Conservation (phyloP, 139 green algal genomes). For the Closterium sp. region DNA sequence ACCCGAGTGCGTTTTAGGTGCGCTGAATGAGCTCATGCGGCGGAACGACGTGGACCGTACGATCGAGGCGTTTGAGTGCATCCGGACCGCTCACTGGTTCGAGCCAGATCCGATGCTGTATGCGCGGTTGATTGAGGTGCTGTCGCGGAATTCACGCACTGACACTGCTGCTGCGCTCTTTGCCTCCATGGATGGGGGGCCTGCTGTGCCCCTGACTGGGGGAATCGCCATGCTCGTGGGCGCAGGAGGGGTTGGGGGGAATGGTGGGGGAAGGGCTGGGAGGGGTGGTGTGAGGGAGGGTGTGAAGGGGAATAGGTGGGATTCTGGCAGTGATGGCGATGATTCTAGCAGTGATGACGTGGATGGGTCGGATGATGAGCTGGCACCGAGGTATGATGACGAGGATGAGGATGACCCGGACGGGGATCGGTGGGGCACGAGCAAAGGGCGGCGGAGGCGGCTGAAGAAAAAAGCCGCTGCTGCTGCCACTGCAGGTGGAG, state of each 20-base stretch:
- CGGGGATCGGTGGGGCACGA: not conserved
- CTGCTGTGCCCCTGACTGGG: not conserved
- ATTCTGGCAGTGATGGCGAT: not conserved
- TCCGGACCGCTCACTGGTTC: constrained; percentile 3
- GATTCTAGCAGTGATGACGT: not conserved
- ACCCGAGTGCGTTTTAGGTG: not conserved
- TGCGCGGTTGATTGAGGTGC: not conserved
- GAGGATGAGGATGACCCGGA: not conserved
- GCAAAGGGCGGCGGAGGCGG: not conserved
- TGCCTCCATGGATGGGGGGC: not conserved
- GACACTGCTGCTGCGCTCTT: not conserved
- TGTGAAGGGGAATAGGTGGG: not conserved
- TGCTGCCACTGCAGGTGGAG: not conserved
- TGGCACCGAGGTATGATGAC: not conserved
- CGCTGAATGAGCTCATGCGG: not conserved
- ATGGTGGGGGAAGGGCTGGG: too few species aligned
- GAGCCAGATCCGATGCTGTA: not conserved
- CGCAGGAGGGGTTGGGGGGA: not conserved
- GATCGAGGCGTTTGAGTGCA: constrained; percentile 5
- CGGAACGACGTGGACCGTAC: constrained; percentile 4
- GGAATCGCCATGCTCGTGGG: not conserved
- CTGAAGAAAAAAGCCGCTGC: not conserved
- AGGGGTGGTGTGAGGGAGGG: not conserved
- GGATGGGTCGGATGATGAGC: not conserved
- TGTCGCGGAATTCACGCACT: not conserved